phyloP scores from a whole-genome alignment of 2,329 filamentous ascomycete species.

The Aspergillus sp. region DNA sequence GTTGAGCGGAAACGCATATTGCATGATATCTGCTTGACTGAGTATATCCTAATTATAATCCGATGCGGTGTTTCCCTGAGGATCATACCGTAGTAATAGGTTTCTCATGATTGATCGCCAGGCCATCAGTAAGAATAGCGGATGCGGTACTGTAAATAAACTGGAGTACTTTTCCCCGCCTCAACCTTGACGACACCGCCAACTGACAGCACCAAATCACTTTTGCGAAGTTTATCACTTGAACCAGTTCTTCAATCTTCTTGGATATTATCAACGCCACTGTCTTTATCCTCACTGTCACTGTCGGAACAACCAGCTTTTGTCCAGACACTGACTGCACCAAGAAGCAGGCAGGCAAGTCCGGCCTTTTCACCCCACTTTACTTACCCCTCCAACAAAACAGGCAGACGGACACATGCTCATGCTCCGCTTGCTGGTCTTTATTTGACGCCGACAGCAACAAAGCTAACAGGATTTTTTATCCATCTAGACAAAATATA shows the following conservation, averaged over 20 bases:
- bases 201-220: neutral
- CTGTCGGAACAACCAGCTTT: neutral
- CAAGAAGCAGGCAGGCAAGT: neutral
- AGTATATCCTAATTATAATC: neutral
- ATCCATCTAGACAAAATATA: neutral
- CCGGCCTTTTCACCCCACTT: neutral
- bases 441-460: neutral
- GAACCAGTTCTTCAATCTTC: neutral
- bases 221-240: neutral
- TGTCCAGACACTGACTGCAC: neutral
- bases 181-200: neutral
- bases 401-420: conserved; percentile 12
- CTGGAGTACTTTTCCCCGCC: neutral
- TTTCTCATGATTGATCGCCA: neutral
- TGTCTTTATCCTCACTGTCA: neutral
- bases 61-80: too few species aligned
- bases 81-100: neutral
- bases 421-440: neutral
- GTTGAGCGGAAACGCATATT: neutral
- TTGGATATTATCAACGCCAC: neutral
- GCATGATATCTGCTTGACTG: neutral
- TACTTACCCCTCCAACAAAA: neutral
- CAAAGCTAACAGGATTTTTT: neutral
- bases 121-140: neutral
- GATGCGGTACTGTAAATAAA: neutral